Conservation (phyloP, 345 rosid genomes). For the Eucalyptus tenuipes region DNA sequence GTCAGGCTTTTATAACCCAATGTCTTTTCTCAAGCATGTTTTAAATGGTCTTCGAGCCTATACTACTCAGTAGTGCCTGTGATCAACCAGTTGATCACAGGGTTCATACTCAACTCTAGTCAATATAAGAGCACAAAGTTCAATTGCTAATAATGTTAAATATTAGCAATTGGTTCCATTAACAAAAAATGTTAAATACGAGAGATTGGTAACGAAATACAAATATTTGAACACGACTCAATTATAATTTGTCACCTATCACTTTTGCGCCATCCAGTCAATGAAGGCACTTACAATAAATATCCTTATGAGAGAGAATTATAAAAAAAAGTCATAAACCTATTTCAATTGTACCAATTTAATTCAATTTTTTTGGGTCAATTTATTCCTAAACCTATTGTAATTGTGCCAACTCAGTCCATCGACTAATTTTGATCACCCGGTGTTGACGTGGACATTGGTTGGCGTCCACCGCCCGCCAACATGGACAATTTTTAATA, state of each 20-base stretch:
- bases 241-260: background rate
- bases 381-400: too few species aligned
- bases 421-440: too few species aligned
- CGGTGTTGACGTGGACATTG: fast-evolving
- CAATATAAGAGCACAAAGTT: background rate
- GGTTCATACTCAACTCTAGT: background rate
- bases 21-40: background rate
- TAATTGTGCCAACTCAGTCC: too few species aligned
- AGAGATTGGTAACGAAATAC: background rate
- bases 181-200: background rate
- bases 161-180: too few species aligned
- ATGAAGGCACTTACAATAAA: background rate
- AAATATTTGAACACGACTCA: background rate
- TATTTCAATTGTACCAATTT: too few species aligned
- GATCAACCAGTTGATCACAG: background rate
- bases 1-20: background rate
- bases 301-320: too few species aligned
- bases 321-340: too few species aligned
- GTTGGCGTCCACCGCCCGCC: fast-evolving
- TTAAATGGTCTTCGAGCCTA: background rate
- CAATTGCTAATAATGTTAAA: background rate
- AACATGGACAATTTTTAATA: too few species aligned
- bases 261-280: background rate
- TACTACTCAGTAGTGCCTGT: background rate
- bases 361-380: too few species aligned